Evolutionary conservation across 257 asterid species (phyloP).

Genomic region (Echium plantagineum): DNA sequence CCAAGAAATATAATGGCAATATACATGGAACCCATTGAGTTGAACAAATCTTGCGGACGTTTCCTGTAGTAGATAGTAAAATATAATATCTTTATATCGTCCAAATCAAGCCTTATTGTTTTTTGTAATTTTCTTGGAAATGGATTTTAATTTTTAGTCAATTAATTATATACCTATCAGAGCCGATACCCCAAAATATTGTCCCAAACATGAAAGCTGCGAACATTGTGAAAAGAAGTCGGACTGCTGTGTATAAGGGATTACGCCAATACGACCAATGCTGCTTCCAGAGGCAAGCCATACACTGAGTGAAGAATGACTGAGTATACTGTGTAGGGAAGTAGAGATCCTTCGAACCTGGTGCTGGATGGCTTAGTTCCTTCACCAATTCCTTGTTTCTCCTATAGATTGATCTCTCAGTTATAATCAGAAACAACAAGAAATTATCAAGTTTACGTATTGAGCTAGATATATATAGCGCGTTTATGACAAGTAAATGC

Average conservation of each 20-base stretch:
- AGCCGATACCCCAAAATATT: constrained; percentile 84
- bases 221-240: constrained; percentile 69
- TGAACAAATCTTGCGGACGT: constrained; percentile 66
- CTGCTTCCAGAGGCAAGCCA: constrained; percentile 94
- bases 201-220: constrained; percentile 81
- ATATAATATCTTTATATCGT: constrained; percentile 2
- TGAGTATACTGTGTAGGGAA: constrained; percentile 70
- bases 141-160: too few species aligned
- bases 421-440: not conserved
- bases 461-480: too few species aligned
- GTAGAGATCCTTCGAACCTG: constrained; percentile 40
- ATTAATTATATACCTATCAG: constrained; percentile 43
- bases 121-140: not conserved
- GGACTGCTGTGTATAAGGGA: constrained; percentile 79
- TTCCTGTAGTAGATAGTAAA: constrained; percentile 28
- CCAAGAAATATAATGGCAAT: constrained; percentile 83
- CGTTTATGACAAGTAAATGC: too few species aligned
- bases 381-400: constrained; percentile 54
- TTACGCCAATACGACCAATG: constrained; percentile 83
- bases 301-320: constrained; percentile 56
- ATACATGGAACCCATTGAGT: constrained; percentile 97
- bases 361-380: constrained; percentile 52
- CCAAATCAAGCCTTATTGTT: constrained; percentile 9
- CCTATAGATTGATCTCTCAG: constrained; percentile 17
- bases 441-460: too few species aligned